Percentiles rank a stretch among this genome's conserved stretches.
Evolutionary conservation across 495 filamentous ascomycete species (phyloP).

Genomic region (Aspergillus affinis): DNA sequence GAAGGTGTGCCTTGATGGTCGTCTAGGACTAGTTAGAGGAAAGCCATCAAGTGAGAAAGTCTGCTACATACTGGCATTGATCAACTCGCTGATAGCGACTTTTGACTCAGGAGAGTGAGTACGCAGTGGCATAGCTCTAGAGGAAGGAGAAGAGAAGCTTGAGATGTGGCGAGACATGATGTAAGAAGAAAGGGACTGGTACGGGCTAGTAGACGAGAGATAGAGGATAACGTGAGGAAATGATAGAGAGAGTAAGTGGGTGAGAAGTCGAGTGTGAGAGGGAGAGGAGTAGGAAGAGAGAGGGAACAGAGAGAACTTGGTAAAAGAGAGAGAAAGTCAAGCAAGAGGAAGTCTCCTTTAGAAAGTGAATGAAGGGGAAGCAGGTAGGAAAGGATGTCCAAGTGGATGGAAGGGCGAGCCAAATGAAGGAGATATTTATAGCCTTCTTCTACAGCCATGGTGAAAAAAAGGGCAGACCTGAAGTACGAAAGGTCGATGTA

Average conservation of each 20-base stretch:
- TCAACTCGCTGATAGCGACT: neutral
- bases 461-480: neutral
- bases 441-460: too few species aligned
- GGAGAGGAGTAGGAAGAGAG: slow-evolving; percentile 4
- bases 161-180: neutral
- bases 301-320: neutral
- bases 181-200: neutral
- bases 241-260: slow-evolving; percentile 1
- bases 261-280: neutral
- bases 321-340: slow-evolving; percentile 5
- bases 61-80: neutral
- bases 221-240: slow-evolving; percentile 3
- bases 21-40: neutral
- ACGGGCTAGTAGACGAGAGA: neutral
- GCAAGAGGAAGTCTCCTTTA: neutral
- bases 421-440: neutral
- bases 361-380: neutral
- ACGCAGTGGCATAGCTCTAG: neutral
- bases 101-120: neutral
- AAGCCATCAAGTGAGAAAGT: slow-evolving; percentile 2
- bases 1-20: neutral
- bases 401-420: too few species aligned
- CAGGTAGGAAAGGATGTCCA: neutral
- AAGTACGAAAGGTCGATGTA: too few species aligned
- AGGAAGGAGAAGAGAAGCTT: neutral